Conservation (phyloP, 2,329 filamentous ascomycete genomes). For the Chaetomium sp. region DNA sequence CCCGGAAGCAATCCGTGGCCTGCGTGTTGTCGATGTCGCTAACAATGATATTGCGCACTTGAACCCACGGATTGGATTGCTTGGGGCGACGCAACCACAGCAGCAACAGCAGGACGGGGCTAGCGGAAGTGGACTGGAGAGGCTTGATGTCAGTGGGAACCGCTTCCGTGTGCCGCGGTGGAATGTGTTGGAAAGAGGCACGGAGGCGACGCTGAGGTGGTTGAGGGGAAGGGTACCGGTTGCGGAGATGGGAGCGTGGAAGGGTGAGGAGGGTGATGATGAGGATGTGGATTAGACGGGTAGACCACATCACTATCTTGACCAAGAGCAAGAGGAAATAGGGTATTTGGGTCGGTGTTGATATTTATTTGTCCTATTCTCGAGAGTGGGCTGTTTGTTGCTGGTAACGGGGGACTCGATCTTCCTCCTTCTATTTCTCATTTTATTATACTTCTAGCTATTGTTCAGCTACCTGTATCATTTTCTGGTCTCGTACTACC, state of each 20-base stretch:
- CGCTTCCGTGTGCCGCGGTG: constrained; percentile 81
- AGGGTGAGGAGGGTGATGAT: constrained; percentile 37
- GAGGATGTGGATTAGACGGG: constrained; percentile 21
- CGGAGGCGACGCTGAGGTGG: constrained; percentile 77
- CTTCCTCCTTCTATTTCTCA: too few relatives aligned
- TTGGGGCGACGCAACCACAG: constrained; percentile 43
- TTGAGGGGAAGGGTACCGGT: constrained; percentile 67
- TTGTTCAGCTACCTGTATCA: too few relatives aligned
- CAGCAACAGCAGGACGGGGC: too few relatives aligned
- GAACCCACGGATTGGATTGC: constrained; percentile 71
- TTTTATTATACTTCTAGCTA: too few relatives aligned
- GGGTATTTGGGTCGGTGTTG: too few relatives aligned
- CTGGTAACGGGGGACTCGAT: too few relatives aligned
- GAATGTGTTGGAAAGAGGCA: constrained; percentile 78
- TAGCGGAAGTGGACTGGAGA: constrained; percentile 41
- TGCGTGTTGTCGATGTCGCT: constrained; percentile 69
- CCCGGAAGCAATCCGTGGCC: constrained; percentile 64
- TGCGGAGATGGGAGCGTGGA: constrained; percentile 53
- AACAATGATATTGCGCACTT: constrained; percentile 83
- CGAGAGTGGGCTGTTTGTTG: too few relatives aligned
- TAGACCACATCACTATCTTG: too few relatives aligned
- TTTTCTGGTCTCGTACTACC: too few relatives aligned
- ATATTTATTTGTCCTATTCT: too few relatives aligned
- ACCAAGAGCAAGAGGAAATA: too few relatives aligned
- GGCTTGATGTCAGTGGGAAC: constrained; percentile 76